A percentile compares a stretch with the other conserved stretches of the same genome.
These are phyloP conservation scores for Diaporthe longicolla DNA, from an alignment of 2,329 filamentous ascomycete genomes.

Conservation along the genomic window DNA sequence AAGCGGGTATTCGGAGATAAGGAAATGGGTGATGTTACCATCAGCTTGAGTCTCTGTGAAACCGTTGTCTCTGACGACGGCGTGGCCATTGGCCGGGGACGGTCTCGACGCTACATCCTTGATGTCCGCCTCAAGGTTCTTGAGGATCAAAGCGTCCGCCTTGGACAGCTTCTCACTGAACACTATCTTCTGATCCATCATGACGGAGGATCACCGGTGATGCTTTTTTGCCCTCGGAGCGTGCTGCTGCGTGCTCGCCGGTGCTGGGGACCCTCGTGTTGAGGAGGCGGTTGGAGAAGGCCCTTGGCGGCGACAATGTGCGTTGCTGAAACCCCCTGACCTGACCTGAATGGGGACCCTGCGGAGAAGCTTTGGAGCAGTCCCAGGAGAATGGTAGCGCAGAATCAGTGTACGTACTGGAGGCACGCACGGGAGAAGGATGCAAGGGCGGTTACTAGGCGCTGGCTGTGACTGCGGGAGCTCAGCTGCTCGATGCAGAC, in stretches of 20 bases:
- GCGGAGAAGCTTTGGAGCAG: conserved; percentile 11
- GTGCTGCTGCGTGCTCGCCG: neutral
- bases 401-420: neutral
- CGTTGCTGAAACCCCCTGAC: conserved; percentile 6
- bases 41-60: conserved; percentile 26
- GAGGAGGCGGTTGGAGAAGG: conserved; percentile 19
- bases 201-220: neutral
- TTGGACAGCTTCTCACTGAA: conserved; percentile 58
- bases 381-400: conserved; percentile 24
- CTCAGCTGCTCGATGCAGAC: neutral
- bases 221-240: neutral
- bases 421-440: conserved; percentile 4
- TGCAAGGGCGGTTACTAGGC: conserved; percentile 1
- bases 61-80: conserved; percentile 28
- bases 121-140: conserved; percentile 58
- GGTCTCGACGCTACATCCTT: conserved; percentile 44
- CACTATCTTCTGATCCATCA: conserved; percentile 52
- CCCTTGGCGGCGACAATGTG: conserved; percentile 9
- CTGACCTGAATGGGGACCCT: neutral
- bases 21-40: conserved; percentile 32
- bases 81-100: conserved; percentile 33
- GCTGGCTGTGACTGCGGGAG: neutral
- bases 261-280: neutral
- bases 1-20: neutral
- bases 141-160: conserved; percentile 57